A percentile compares a stretch with the other conserved stretches of the same genome.
These are phyloP conservation scores for Polychytrium aggregatum DNA, from an alignment of 192 early-diverging fungal species.

Conservation along the genomic window DNA sequence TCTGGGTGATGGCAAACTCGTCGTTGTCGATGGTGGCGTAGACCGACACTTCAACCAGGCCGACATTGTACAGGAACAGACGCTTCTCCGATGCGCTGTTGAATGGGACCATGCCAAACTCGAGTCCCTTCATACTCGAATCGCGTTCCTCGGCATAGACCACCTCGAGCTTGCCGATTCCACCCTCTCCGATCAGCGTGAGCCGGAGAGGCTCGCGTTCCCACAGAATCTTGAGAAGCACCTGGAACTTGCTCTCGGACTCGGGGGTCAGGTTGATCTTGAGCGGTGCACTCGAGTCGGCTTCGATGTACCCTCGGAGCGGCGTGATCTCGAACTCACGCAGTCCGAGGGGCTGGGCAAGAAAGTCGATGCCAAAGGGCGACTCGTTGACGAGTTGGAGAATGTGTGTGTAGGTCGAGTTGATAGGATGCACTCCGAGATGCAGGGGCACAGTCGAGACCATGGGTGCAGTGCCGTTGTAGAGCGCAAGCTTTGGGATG, in stretches of 20 bases:
- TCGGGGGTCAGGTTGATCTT: constrained; percentile 36
- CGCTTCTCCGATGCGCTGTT: constrained; percentile 41
- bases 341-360: constrained; percentile 43
- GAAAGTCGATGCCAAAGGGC: constrained; percentile 44
- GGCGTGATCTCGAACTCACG: constrained; percentile 43
- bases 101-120: constrained; percentile 56
- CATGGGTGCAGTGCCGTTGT: constrained; percentile 1
- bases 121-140: constrained; percentile 23
- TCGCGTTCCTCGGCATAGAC: constrained; percentile 38
- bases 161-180: constrained; percentile 44
- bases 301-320: constrained; percentile 39
- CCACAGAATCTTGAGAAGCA: constrained; percentile 42
- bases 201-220: constrained; percentile 34
- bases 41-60: constrained; percentile 40
- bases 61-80: constrained; percentile 43
- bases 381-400: constrained; percentile 42
- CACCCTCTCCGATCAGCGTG: constrained; percentile 34
- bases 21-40: constrained; percentile 27
- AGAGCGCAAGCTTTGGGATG: constrained; percentile 21
- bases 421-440: constrained; percentile 46
- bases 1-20: constrained; percentile 31
- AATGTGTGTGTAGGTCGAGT: constrained; percentile 18
- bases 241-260: constrained; percentile 35
- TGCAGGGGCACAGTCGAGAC: constrained; percentile 12
- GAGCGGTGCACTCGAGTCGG: constrained; percentile 22